Conservation (phyloP, 176 grass and related monocot species). For the Oryza officinalis region DNA sequence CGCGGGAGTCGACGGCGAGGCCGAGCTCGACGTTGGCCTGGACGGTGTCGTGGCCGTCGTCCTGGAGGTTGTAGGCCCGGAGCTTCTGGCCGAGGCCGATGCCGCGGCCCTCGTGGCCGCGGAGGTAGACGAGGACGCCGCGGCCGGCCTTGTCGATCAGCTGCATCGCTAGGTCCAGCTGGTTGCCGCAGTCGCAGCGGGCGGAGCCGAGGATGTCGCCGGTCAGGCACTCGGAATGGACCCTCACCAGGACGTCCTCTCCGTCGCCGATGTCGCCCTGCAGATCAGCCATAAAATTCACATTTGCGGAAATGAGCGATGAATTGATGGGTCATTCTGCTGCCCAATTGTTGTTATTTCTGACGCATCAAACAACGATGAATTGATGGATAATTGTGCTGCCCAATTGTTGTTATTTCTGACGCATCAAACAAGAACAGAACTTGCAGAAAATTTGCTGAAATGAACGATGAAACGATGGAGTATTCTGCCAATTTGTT, state of each 20-base stretch:
- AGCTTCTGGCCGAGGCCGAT: conserved; percentile 91
- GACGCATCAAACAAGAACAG: background rate
- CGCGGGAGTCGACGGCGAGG: conserved; percentile 77
- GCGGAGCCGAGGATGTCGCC: conserved; percentile 87
- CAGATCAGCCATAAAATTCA: background rate
- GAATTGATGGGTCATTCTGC: background rate
- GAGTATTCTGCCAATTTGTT: too few relatives aligned
- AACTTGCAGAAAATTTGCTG: too few relatives aligned
- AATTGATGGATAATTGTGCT: too few relatives aligned
- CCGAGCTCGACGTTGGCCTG: conserved; percentile 94
- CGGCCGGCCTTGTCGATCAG: conserved; percentile 84
- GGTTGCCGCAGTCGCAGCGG: conserved; percentile 83
- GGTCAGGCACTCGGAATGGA: conserved; percentile 92
- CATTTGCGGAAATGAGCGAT: background rate
- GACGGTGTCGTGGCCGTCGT: conserved; percentile 83
- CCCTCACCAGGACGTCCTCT: conserved; percentile 76
- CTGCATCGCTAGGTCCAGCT: conserved; percentile 78
- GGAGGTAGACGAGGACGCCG: conserved; percentile 84
- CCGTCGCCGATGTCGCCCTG: conserved; percentile 74
- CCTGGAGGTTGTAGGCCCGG: conserved; percentile 87
- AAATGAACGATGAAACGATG: too few relatives aligned
- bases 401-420: too few relatives aligned
- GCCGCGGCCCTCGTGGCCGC: conserved; percentile 92
- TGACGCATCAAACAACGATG: background rate
- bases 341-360: background rate